These are phyloP conservation scores for Erysiphe pisi DNA, from an alignment of 2,329 filamentous ascomycete species.

Conservation along the genomic window DNA sequence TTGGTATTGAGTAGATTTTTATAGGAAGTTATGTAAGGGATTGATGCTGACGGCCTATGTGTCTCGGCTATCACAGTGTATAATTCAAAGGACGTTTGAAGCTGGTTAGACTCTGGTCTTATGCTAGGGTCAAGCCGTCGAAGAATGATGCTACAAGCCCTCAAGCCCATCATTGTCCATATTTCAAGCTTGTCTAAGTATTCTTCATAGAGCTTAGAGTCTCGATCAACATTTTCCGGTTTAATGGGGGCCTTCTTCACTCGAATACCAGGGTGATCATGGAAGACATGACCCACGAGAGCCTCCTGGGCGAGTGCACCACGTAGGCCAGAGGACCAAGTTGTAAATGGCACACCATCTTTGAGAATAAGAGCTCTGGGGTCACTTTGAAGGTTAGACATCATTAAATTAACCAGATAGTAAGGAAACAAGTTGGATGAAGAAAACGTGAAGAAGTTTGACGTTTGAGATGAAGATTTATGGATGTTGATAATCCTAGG, in stretches of 20 bases:
- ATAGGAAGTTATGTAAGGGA: too few relatives aligned
- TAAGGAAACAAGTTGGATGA: too few relatives aligned
- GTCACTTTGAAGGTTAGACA: too few relatives aligned
- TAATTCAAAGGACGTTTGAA: neutral
- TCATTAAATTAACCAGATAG: too few relatives aligned
- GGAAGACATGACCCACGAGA: conserved; percentile 16
- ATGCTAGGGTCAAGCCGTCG: conserved; percentile 22
- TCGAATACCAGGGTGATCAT: neutral
- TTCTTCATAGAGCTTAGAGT: neutral
- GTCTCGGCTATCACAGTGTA: neutral
- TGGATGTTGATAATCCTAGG: too few relatives aligned
- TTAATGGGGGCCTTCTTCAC: neutral
- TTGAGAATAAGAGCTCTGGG: conserved; percentile 16
- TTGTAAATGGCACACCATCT: conserved; percentile 1
- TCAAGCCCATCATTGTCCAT: conserved; percentile 17
- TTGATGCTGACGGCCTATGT: conserved; percentile 1
- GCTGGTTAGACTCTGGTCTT: neutral
- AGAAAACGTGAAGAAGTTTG: too few relatives aligned
- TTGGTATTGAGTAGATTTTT: neutral
- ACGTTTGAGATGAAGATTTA: too few relatives aligned
- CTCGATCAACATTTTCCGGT: neutral
- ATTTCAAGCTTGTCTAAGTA: conserved; percentile 12
- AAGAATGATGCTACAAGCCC: neutral
- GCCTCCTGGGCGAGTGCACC: neutral
- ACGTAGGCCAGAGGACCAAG: conserved; percentile 5